phyloP scores from a whole-genome alignment of 2,329 filamentous ascomycete genomes.

The Aspergillus pseudoglaucus region DNA sequence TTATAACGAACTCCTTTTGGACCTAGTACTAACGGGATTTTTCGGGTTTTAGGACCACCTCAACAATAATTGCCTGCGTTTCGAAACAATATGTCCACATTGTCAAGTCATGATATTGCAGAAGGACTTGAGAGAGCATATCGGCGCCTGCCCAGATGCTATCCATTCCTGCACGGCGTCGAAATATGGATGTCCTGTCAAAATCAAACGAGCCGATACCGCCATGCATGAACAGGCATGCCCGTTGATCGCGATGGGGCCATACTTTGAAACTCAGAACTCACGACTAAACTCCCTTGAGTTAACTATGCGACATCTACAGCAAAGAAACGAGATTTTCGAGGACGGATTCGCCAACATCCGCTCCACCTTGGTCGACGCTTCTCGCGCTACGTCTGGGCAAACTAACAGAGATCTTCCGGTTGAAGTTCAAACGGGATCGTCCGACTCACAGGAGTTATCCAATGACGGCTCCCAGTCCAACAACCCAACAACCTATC shows the following conservation, averaged over 20 bases:
- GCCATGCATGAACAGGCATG: constrained; percentile 45
- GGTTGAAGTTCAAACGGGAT: constrained; percentile 8
- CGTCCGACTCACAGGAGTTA: constrained; percentile 9
- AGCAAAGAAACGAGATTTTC: constrained; percentile 43
- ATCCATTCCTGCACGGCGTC: constrained; percentile 32
- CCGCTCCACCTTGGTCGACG: constrained; percentile 31
- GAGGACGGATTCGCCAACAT: constrained; percentile 41
- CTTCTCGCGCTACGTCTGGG: constrained; percentile 14
- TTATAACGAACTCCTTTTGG: not conserved
- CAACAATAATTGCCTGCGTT: constrained; percentile 29
- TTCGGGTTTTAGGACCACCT: constrained; percentile 26
- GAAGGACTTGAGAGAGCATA: constrained; percentile 29
- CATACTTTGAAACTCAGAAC: constrained; percentile 40
- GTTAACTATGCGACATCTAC: constrained; percentile 37
- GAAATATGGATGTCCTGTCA: constrained; percentile 39
- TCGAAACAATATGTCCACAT: constrained; percentile 31
- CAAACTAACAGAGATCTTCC: constrained; percentile 8
- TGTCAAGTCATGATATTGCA: constrained; percentile 29
- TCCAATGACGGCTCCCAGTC: constrained; percentile 21
- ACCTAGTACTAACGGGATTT: constrained; percentile 3
- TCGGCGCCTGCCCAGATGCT: constrained; percentile 32
- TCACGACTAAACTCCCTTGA: constrained; percentile 39
- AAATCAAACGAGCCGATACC: constrained; percentile 30
- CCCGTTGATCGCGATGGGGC: constrained; percentile 43
- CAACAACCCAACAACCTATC: constrained; percentile 46